Evolutionary conservation across 768 basidiomycete species (phyloP), one percentile per base, ranked within the genome.

Genomic region (Tylopilus rubrobrunneus): DNA sequence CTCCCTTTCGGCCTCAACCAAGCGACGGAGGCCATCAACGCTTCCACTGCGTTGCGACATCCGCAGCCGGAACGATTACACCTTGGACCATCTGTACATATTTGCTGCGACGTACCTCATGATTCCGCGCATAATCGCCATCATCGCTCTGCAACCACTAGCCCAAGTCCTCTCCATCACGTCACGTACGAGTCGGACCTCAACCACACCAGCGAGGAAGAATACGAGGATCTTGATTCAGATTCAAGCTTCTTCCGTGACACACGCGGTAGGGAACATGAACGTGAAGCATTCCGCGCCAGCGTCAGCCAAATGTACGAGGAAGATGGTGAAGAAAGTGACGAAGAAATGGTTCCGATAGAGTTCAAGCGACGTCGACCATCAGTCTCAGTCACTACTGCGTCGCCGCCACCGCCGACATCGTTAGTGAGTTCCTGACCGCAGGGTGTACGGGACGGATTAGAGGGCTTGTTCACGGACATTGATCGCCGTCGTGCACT

Each of bases 141-240:
- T n/a, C 52, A 65, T 45, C 69, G 71, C 36, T 66, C 67, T 10
- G 58, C 72, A 23, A 67, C 71, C 14, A 68, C 72, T 23, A 76
- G 75, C 56, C 69, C 70, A 39, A 70, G 69, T n/a, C 76, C 76
- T 25, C 71, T 77, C 23, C 73, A 69, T 29, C 69, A 65, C 41
- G 61, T 72, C 42, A 43, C 64, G 7, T 69, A 63, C 14, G 71
- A 70, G 25, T 70, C 67, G 23, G 68, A 68, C 39, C 46, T 68
- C 15, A 64, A 64, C 53, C 62, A 57, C 45, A 58, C 55, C 52
- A 71, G 67, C 25, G 70, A 60, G 27, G 66, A 73, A 39, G 64
- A 66, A 37, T 63, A 70, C 45, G 71, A 71, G 14, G 62, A 63
- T 36, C 60, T 62, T 27, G 73, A 70, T 52, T 66, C 67, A 8